phyloP scores from a whole-genome alignment of 805 yeast genomes.

The Metschnikowia amazonensis region DNA sequence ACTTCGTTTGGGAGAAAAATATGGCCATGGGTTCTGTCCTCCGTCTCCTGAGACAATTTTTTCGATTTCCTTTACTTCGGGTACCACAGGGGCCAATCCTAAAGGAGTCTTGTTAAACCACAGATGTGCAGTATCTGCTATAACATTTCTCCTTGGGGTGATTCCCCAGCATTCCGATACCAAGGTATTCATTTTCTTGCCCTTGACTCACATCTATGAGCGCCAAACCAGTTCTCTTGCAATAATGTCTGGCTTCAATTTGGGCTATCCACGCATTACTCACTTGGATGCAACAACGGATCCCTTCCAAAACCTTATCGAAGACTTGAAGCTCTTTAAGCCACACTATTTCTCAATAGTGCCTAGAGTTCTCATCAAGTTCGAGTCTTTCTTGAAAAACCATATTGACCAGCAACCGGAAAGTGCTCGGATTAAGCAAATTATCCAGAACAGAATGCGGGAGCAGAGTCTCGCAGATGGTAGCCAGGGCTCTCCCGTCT shows the following conservation, averaged over 20 bases:
- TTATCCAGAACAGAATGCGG: conserved; percentile 25
- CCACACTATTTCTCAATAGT: conserved; percentile 55
- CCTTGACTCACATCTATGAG: conserved; percentile 23
- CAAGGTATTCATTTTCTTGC: conserved; percentile 18
- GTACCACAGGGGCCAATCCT: conserved; percentile 55
- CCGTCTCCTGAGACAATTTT: conserved; percentile 49
- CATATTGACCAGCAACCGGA: conserved; percentile 29
- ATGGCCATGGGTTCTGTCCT: conserved; percentile 32
- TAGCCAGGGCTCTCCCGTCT: conserved; percentile 20
- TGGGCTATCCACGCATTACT: conserved; percentile 32
- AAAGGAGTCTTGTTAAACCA: conserved; percentile 60
- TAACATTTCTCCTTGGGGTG: conserved; percentile 5
- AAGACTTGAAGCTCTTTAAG: conserved; percentile 51
- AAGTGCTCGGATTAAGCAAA: conserved; percentile 22
- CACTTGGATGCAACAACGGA: conserved; percentile 13
- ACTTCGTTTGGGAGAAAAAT: conserved; percentile 30
- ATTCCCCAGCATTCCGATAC: conserved; percentile 1
- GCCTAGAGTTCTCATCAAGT: conserved; percentile 59
- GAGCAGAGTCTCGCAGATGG: conserved; percentile 31
- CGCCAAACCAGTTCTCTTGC: conserved; percentile 14
- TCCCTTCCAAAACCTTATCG: conserved; percentile 35
- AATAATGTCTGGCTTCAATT: conserved; percentile 26
- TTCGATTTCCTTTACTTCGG: conserved; percentile 60
- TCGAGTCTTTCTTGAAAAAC: conserved; percentile 37
- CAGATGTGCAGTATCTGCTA: conserved; percentile 7